Conservation (phyloP, 2,329 filamentous ascomycete species). For the Fusarium aywerte region DNA sequence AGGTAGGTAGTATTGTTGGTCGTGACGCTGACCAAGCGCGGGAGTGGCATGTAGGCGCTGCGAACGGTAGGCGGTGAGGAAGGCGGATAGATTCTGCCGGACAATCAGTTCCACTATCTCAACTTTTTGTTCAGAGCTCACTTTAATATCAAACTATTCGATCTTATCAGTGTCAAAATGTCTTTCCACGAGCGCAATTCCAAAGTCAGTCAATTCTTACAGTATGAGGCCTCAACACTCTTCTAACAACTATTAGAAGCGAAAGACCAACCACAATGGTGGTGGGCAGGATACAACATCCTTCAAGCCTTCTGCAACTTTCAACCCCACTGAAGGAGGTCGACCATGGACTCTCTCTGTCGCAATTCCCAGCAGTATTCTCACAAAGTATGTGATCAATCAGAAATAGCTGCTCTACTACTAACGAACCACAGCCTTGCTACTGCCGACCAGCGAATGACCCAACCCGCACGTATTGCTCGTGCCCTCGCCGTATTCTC, state of each 20-base stretch:
- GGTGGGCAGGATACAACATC: slow-evolving; percentile 57
- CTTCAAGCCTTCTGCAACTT: slow-evolving; percentile 73
- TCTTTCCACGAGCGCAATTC: slow-evolving; percentile 49
- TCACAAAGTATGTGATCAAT: slow-evolving; percentile 69
- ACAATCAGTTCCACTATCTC: slow-evolving; percentile 31
- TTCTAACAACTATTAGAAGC: slow-evolving; percentile 56
- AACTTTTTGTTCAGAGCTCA: slow-evolving; percentile 38
- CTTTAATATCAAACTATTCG: slow-evolving; percentile 1
- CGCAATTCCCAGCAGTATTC: slow-evolving; percentile 80
- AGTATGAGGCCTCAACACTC: fast-evolving
- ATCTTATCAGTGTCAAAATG: slow-evolving; percentile 41
- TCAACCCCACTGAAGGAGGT: slow-evolving; percentile 69
- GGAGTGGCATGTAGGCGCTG: slow-evolving; percentile 1
- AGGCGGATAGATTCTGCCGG: slow-evolving; percentile 46
- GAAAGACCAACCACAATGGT: slow-evolving; percentile 59
- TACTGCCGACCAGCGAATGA: slow-evolving; percentile 79
- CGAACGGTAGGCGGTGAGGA: slow-evolving; percentile 40
- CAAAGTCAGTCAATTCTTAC: slow-evolving; percentile 42
- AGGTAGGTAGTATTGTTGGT: slow-evolving; percentile 12
- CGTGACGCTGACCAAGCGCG: slow-evolving; percentile 37
- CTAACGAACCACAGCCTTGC: slow-evolving; percentile 63
- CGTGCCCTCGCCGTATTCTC: slow-evolving; percentile 85
- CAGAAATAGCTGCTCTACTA: background rate
- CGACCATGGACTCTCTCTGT: slow-evolving; percentile 80
- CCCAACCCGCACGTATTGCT: slow-evolving; percentile 78